Percentiles rank a stretch among this genome's conserved stretches.
Conservation (phyloP, 805 yeast genomes). For the Yarrowia phangngaensis region DNA sequence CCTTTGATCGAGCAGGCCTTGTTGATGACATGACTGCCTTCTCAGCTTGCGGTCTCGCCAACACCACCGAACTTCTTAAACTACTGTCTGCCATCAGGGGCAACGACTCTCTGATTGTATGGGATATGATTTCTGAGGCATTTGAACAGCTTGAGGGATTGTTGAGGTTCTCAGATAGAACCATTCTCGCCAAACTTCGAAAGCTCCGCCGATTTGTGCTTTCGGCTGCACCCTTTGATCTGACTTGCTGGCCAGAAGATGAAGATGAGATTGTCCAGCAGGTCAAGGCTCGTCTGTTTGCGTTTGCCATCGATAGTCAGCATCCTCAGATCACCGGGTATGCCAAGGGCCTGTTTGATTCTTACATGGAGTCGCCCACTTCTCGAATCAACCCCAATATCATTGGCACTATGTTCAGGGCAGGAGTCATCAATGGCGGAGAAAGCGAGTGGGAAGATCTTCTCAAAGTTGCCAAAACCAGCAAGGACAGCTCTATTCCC, state of each 20-base stretch:
- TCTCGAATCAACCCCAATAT: conserved; percentile 66
- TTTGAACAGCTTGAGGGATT: conserved; percentile 45
- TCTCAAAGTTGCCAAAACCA: conserved; percentile 55
- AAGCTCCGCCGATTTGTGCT: conserved; percentile 41
- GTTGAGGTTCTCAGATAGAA: conserved; percentile 47
- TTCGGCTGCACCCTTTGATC: conserved; percentile 46
- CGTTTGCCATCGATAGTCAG: conserved; percentile 37
- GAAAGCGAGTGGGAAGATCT: conserved; percentile 59
- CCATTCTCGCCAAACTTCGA: conserved; percentile 48
- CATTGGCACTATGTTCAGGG: conserved; percentile 59
- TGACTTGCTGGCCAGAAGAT: conserved; percentile 55
- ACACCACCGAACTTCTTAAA: conserved; percentile 48
- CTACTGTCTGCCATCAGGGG: conserved; percentile 50
- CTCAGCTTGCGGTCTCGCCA: conserved; percentile 49
- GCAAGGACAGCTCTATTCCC: conserved; percentile 62
- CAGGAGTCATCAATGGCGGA: conserved; percentile 64
- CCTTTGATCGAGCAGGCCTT: conserved; percentile 60
- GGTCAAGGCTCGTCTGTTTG: conserved; percentile 54
- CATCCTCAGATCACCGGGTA: conserved; percentile 38
- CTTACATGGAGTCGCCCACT: conserved; percentile 55
- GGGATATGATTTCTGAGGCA: conserved; percentile 48
- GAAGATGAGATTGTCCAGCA: conserved; percentile 60
- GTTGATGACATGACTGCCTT: conserved; percentile 58
- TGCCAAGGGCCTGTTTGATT: conserved; percentile 47
- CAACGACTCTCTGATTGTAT: conserved; percentile 50